Evolutionary conservation across 768 basidiomycete species (phyloP).

Genomic region (Suillus bovinus): DNA sequence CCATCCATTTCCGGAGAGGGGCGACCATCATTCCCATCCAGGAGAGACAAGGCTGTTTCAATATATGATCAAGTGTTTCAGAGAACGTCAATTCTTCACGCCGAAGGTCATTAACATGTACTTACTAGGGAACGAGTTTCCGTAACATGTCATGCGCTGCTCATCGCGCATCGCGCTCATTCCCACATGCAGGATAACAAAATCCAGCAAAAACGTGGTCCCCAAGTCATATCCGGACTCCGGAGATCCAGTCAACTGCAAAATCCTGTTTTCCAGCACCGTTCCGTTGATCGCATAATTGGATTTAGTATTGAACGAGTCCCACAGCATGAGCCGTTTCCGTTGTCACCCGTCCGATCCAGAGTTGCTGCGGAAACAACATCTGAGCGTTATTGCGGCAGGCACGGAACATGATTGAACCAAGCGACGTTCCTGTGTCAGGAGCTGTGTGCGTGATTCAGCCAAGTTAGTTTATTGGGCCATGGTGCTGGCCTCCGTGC

Average conservation of each 20-base stretch:
- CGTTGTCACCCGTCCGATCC: background rate
- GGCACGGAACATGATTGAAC: slow-evolving; percentile 7
- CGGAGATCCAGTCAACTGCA: background rate
- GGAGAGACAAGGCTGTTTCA: background rate
- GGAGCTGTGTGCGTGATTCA: slow-evolving; percentile 4
- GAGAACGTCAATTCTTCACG: background rate
- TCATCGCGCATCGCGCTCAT: background rate
- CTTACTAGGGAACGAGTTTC: background rate
- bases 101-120: background rate
- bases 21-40: background rate
- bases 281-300: slow-evolving; percentile 3
- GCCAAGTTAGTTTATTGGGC: background rate
- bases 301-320: background rate
- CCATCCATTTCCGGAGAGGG: slow-evolving; percentile 2
- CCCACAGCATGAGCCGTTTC: background rate
- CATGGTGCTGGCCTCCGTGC: slow-evolving; percentile 1
- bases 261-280: background rate
- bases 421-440: slow-evolving; percentile 6
- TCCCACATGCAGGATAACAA: slow-evolving; percentile 2
- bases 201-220: background rate
- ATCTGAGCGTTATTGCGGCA: slow-evolving; percentile 1
- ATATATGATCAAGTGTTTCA: background rate
- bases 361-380: background rate
- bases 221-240: background rate
- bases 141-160: background rate